Evolutionary conservation across 345 rosid genomes (phyloP).

Genomic region (Bruguiera sexangula): DNA sequence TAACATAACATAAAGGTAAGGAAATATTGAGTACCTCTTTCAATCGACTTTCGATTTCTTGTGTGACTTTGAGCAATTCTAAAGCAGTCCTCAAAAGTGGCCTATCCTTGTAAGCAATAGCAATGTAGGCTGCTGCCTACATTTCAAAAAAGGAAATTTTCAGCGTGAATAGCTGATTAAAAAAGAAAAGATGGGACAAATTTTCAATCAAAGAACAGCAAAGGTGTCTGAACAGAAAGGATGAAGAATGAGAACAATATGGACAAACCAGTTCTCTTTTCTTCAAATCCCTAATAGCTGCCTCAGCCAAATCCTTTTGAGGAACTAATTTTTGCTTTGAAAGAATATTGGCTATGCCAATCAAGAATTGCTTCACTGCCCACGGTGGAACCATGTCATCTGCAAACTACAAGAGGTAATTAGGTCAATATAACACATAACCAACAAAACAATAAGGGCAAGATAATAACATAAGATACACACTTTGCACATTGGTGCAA

Average conservation of each 20-base stretch:
- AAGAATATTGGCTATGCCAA: conserved; percentile 66
- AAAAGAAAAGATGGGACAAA: neutral
- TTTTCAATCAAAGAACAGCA: neutral
- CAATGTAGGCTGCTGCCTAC: conserved; percentile 66
- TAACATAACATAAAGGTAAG: neutral
- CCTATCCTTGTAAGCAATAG: conserved; percentile 71
- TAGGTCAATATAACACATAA: neutral
- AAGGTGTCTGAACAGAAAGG: neutral
- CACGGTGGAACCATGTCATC: conserved; percentile 85
- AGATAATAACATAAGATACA: conserved; percentile 15
- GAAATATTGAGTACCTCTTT: conserved; percentile 41
- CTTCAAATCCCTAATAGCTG: conserved; percentile 62
- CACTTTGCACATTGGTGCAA: conserved; percentile 99
- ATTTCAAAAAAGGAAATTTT: neutral
- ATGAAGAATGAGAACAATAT: neutral
- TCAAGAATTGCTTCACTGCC: conserved; percentile 54
- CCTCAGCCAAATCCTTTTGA: conserved; percentile 87
- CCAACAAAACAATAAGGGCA: neutral
- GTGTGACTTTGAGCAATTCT: conserved; percentile 70
- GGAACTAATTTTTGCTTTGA: conserved; percentile 88
- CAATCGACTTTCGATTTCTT: conserved; percentile 31
- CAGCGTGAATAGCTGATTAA: neutral
- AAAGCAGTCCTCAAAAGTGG: conserved; percentile 75
- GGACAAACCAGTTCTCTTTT: conserved; percentile 59
- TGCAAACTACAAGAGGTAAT: conserved; percentile 52